These are phyloP conservation scores for Hylodesmum podocarpum DNA, from an alignment of 306 rosid species.

Conservation along the genomic window DNA sequence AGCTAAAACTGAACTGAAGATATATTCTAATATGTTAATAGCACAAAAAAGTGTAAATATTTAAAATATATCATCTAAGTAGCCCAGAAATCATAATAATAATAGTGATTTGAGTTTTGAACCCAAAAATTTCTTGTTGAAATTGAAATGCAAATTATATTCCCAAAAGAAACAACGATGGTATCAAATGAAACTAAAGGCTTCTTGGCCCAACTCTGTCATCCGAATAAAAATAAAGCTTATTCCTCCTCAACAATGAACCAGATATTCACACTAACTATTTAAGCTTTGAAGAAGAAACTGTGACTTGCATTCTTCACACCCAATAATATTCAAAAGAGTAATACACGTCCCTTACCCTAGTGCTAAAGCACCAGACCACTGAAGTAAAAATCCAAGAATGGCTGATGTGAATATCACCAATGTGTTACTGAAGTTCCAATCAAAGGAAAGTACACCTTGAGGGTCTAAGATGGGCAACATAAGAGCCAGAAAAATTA, in stretches of 20 bases:
- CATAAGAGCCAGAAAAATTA: slow-evolving; percentile 61
- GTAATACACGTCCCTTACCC: slow-evolving; percentile 61
- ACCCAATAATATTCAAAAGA: not conserved
- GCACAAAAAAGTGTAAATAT: not conserved
- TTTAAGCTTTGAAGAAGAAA: not conserved
- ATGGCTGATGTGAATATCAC: slow-evolving; percentile 69
- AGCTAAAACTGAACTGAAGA: not conserved
- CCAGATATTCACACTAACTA: not conserved
- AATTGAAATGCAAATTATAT: not conserved
- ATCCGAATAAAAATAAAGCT: not conserved
- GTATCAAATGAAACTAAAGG: not conserved
- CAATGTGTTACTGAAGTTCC: slow-evolving; percentile 59
- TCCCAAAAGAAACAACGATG: not conserved
- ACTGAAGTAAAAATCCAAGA: slow-evolving; percentile 91
- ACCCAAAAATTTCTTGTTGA: not conserved
- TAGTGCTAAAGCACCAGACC: slow-evolving; percentile 89
- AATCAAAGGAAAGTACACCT: slow-evolving; percentile 63
- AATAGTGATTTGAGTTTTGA: not conserved
- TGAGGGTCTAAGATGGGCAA: slow-evolving; percentile 85
- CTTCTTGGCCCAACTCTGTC: not conserved
- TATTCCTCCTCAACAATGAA: not conserved
- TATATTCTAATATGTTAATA: not conserved
- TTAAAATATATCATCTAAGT: not conserved
- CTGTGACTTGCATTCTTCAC: not conserved
- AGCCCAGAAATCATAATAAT: not conserved